Conservation (phyloP, 2,329 filamentous ascomycete genomes). For the Elsinoe australis region DNA sequence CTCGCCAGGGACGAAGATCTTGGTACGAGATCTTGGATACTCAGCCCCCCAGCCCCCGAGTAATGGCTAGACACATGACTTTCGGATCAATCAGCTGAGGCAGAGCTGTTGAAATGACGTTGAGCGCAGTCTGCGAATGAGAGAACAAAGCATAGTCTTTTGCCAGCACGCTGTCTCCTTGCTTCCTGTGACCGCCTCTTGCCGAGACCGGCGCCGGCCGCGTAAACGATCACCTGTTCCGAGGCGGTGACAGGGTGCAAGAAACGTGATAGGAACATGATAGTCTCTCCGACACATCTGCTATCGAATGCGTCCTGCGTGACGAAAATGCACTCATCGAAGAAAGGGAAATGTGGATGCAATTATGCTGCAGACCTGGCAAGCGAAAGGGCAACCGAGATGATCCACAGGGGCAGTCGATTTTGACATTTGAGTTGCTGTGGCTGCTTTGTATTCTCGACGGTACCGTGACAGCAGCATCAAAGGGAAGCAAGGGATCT, state of each 20-base stretch:
- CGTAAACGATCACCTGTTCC: constrained; percentile 13
- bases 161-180: constrained; percentile 24
- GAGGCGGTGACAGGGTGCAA: constrained; percentile 11
- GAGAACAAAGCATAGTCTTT: constrained; percentile 19
- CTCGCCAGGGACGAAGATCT: constrained; percentile 16
- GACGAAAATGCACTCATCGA: constrained; percentile 12
- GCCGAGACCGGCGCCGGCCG: constrained; percentile 5
- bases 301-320: constrained; percentile 7
- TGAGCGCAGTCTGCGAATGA: constrained; percentile 25
- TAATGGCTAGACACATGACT: constrained; percentile 14
- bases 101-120: constrained; percentile 6
- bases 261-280: constrained; percentile 8
- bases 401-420: neutral
- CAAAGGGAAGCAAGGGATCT: neutral
- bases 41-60: neutral
- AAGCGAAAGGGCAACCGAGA: neutral
- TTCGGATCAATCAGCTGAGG: constrained; percentile 1
- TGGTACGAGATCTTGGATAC: constrained; percentile 15
- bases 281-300: neutral
- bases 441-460: constrained; percentile 11
- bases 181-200: constrained; percentile 10
- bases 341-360: constrained; percentile 1
- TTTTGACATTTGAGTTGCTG: neutral
- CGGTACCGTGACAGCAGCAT: neutral
- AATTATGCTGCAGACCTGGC: constrained; percentile 4